Percentiles rank a stretch among this genome's conserved stretches.
phyloP scores from a whole-genome alignment of 176 grass and related monocot species.

The Dendrocalamus sinicus region DNA sequence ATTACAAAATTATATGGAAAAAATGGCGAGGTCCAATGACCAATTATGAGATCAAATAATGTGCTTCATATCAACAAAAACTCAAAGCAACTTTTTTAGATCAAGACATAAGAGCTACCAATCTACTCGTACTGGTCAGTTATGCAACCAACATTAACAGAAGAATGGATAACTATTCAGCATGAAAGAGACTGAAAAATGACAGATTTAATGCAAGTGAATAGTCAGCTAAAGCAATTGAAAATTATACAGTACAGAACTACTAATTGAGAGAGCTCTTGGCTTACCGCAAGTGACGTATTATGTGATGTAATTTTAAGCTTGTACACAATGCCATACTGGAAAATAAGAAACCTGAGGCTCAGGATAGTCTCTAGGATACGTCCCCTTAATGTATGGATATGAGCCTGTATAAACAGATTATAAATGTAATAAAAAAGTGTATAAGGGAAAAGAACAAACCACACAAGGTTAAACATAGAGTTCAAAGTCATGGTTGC shows the following conservation, averaged over 20 bases:
- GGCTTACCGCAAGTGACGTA: slow-evolving; percentile 88
- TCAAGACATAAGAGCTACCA: not conserved
- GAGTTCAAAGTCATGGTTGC: not conserved
- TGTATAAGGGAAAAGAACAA: slow-evolving; percentile 27
- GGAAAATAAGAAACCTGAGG: slow-evolving; percentile 85
- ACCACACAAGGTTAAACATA: slow-evolving; percentile 18
- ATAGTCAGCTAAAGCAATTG: slow-evolving; percentile 10
- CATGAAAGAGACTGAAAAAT: not conserved
- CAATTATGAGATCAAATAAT: not conserved
- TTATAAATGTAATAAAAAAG: slow-evolving; percentile 5
- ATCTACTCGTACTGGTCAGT: not conserved
- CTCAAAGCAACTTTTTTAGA: not conserved
- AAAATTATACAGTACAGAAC: not conserved
- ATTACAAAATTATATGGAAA: not conserved
- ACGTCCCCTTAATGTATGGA: slow-evolving; percentile 75
- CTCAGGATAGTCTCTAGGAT: slow-evolving; percentile 92
- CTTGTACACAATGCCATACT: slow-evolving; percentile 97
- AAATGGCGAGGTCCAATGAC: not conserved
- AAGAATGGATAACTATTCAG: not conserved
- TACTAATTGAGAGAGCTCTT: slow-evolving; percentile 12
- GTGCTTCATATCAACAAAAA: slow-evolving; percentile 21
- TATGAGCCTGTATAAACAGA: slow-evolving; percentile 68
- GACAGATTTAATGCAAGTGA: not conserved
- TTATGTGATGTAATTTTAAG: slow-evolving; percentile 64
- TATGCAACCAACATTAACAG: not conserved